Evolutionary conservation across 495 filamentous ascomycete genomes (phyloP).

Genomic region (Clavariopsis aquatica): DNA sequence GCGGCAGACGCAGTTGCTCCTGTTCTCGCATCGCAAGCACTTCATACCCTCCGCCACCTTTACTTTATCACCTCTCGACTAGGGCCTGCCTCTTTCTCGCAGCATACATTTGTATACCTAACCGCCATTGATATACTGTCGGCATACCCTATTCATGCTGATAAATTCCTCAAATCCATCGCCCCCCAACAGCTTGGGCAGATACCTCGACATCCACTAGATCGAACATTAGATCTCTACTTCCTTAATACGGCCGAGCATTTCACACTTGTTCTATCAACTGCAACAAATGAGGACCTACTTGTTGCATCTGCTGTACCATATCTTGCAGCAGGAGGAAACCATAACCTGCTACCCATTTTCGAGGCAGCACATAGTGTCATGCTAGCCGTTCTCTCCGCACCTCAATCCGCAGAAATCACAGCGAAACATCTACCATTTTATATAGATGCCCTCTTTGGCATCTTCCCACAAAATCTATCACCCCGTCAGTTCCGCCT

Average conservation of each 20-base stretch:
- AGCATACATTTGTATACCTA: constrained; percentile 82
- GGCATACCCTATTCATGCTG: constrained; percentile 67
- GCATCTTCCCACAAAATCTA: constrained; percentile 80
- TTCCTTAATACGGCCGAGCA: constrained; percentile 91
- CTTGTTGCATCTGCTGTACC: constrained; percentile 72
- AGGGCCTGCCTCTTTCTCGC: constrained; percentile 71
- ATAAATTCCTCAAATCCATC: constrained; percentile 69
- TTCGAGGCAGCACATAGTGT: constrained; percentile 93
- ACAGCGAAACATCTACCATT: constrained; percentile 75
- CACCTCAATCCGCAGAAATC: constrained; percentile 71
- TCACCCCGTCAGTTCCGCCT: constrained; percentile 89
- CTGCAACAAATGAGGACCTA: constrained; percentile 66
- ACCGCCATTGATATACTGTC: constrained; percentile 86
- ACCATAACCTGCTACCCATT: constrained; percentile 62
- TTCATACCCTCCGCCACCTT: constrained; percentile 77
- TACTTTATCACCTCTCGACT: constrained; percentile 85
- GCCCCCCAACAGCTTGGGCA: constrained; percentile 57
- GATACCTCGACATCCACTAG: constrained; percentile 73
- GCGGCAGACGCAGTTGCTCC: constrained; percentile 63
- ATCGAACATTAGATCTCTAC: constrained; percentile 81
- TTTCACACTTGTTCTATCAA: constrained; percentile 69
- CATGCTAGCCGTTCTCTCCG: constrained; percentile 78
- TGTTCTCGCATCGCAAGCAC: constrained; percentile 69
- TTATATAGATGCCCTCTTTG: constrained; percentile 83
- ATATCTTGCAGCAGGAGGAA: constrained; percentile 69